phyloP scores from a whole-genome alignment of 192 early-diverging fungal species.

The Linnemannia schmuckeri region DNA sequence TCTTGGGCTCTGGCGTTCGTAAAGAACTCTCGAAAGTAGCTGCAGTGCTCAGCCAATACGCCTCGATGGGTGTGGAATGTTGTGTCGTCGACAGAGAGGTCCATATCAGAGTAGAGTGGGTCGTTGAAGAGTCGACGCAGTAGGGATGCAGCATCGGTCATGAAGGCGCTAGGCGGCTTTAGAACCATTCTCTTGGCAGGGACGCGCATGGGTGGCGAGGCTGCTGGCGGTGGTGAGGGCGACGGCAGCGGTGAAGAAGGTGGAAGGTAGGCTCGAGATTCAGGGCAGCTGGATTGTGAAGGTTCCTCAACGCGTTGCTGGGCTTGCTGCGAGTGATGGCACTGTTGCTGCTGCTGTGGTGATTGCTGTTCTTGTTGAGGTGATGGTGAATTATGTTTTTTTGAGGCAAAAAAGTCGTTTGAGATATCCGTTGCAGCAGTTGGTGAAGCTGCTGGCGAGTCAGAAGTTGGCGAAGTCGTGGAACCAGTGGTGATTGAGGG shows the following conservation, averaged over 20 bases:
- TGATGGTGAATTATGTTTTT: not conserved
- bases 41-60: slow-evolving; percentile 15
- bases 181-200: not conserved
- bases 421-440: not conserved
- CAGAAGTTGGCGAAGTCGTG: not conserved
- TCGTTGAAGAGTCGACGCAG: slow-evolving; percentile 24
- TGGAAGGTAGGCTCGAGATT: not conserved
- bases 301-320: not conserved
- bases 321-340: not conserved
- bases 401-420: not conserved
- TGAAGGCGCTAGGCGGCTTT: not conserved
- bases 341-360: not conserved
- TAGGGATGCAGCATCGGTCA: not conserved
- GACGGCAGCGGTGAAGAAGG: not conserved
- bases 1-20: not conserved
- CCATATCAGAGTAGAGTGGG: slow-evolving; percentile 21
- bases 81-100: slow-evolving; percentile 9
- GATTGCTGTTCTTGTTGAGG: not conserved
- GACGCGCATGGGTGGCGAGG: not conserved
- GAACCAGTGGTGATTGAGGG: not conserved
- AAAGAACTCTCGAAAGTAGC: slow-evolving; percentile 14
- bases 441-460: not conserved
- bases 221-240: not conserved
- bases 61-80: slow-evolving; percentile 20
- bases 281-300: not conserved